These are phyloP conservation scores for Coccomyxa sp. DNA, from an alignment of 139 green algal genomes.

Conservation along the genomic window DNA sequence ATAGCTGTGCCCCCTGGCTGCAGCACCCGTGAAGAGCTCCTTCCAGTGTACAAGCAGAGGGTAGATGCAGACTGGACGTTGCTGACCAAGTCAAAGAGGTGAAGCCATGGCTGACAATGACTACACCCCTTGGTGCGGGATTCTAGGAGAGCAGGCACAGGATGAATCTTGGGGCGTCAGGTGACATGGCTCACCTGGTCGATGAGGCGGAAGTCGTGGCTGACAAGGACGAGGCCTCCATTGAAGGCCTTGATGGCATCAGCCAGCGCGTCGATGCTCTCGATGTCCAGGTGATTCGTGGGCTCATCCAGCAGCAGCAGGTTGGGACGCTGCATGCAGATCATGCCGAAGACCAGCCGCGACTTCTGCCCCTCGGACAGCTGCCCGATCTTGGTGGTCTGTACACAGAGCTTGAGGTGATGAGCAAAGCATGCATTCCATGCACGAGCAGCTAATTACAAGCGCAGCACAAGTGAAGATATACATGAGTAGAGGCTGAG, in stretches of 20 bases:
- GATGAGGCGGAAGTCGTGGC: conserved; percentile 32
- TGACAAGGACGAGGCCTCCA: conserved; percentile 28
- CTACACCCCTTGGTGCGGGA: conserved; percentile 23
- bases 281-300: conserved; percentile 94
- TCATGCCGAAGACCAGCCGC: conserved; percentile 56
- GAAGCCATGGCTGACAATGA: neutral
- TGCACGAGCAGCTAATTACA: no score
- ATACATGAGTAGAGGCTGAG: no score
- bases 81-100: neutral
- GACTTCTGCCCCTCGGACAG: conserved; percentile 63
- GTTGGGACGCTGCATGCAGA: conserved; percentile 37
- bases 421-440: neutral
- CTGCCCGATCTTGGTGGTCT: conserved; percentile 13
- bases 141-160: neutral
- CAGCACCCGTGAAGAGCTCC: no score
- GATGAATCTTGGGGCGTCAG: no score
- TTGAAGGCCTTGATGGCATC: conserved; percentile 74
- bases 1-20: no score
- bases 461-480: no score
- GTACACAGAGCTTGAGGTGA: neutral
- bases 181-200: conserved; percentile 29
- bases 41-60: neutral
- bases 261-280: conserved; percentile 94
- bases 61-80: neutral
- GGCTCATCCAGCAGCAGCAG: conserved; percentile 82